Evolutionary conservation across 2,329 filamentous ascomycete species (phyloP), one percentile per base, ranked within the genome.

Genomic region (Ceratocystis huliohia): DNA sequence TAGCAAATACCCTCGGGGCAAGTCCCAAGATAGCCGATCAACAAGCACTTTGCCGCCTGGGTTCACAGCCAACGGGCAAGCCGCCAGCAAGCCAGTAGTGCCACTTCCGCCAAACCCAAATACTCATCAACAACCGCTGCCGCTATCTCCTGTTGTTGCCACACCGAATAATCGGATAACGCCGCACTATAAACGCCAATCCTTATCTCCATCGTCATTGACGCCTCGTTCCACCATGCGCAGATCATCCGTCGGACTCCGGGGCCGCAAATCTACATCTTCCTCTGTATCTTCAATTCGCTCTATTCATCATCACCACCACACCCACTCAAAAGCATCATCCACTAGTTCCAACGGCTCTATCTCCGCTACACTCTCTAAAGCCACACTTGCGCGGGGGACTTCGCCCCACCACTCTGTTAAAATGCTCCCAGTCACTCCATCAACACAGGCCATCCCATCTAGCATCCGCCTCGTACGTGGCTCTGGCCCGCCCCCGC

Each of bases 281-380:
- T 96, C 91, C 0, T 97, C 92, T 0, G 86, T 99, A 17, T 96
- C 91, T 0, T 96, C 91, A 0, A 87, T 99, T 67, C 87, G 94
- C 67, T 95, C 89, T 57, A 91, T 97, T 73, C 91, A 93, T 72
- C 89, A 92, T 70, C 88, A 91, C 70, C 86, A 88, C 65, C 89
- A 94, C 73, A 87, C 88, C 1, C 93, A 96, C 74, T 96, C 91
- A 25, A 97, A 97, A 76, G 91, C 94, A 0, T 96, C 90, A 0
- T 96, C 91, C 0, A 94, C 91, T 0, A 96, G 91, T 56, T 96
- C 88, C 4, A 88, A 87, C 68, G 87, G 85, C 25, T 87, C 88
- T 0, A 85, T 88, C 3, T 86, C 87, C 0, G 84, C 84, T 2
- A 80, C 83, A 3, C 82, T 86, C 20, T 88, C 88, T 45, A 88